Base-by-base conservation (phyloP, 1,284 basidiomycete genomes). In the Porogramme epimiltina region DNA sequence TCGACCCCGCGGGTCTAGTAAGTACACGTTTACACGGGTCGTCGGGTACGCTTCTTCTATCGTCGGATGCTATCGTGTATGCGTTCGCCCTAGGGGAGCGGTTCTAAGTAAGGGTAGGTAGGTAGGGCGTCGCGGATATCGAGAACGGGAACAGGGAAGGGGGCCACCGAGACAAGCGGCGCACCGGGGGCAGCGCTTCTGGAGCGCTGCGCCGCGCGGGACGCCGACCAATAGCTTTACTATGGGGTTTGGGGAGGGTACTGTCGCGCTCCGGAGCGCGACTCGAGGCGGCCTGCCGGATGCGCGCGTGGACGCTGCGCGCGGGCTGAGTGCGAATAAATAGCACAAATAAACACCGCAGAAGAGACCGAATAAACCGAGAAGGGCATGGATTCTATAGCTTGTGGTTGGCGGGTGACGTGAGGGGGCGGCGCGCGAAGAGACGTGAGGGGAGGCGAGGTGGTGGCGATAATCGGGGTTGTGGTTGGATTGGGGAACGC, bases 271-370 rank as follows among this genome's bases (percentile, higher is more conserved):
- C 10, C 34, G 34, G 13, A 13, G 34, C 34, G 34, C 34, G 34
- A 37, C 34, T 37, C 16, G 34, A 37, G n/a, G 16, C 34, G n/a
- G 34, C 34, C 9, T 13, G 9, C 34, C 34, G 28, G 28, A 31
- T 37, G 9, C 28, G 28, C 28, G 28, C 34, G 34, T 13, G 34
- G 9, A 13, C n/a, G 34, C 28, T 31, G 28, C 9, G 13, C 8
- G 16, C 8, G 34, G 10, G 9, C 34, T 6, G 34, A 16, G 33
- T 31, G 51, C 48, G 31, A 37, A 60, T 55, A 56, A 52, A 55
- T 56, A 60, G 55, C 54, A 47, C 45, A 38, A 55, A 55, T 54
- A 50, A 51, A 52, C 49, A 51, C 41, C 33, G 37, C 36, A 26
- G 26, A 47, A 37, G 26, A 42, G 26, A 50, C 34, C 39, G 37